Evolutionary conservation across 192 early-diverging fungal genomes (phyloP).

Genomic region (Coemansia sp.): DNA sequence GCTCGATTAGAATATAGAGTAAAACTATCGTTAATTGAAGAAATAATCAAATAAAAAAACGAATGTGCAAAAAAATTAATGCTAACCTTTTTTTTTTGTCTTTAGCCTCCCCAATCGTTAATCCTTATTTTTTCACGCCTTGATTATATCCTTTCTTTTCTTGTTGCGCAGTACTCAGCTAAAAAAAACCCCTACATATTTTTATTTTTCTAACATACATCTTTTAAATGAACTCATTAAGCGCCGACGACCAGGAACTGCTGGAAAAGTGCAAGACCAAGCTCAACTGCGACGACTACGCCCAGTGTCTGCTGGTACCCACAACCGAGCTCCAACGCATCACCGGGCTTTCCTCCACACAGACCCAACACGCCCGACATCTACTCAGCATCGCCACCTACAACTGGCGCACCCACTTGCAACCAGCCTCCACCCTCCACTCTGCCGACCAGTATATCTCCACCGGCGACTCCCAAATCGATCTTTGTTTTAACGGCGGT

Average conservation of each 20-base stretch:
- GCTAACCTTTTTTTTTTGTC: no score
- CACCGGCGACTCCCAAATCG: conserved; percentile 57
- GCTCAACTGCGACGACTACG: conserved; percentile 18
- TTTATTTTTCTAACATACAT: not conserved
- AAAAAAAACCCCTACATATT: not conserved
- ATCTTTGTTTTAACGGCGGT: conserved; percentile 63
- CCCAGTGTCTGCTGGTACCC: conserved; percentile 38
- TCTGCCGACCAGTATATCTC: conserved; percentile 42
- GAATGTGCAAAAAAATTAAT: no score
- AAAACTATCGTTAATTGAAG: no score
- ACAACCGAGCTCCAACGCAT: conserved; percentile 23
- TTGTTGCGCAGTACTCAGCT: not conserved
- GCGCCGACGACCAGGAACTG: conserved; percentile 18
- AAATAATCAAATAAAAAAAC: no score
- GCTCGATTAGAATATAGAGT: no score
- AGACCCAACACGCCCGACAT: conserved; percentile 12
- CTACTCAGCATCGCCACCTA: conserved; percentile 18
- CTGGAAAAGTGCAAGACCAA: conserved; percentile 25
- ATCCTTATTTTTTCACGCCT: no score
- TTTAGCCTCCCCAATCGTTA: no score
- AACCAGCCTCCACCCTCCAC: conserved; percentile 9
- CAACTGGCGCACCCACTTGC: conserved; percentile 14
- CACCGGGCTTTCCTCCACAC: conserved; percentile 16
- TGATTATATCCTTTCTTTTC: not conserved
- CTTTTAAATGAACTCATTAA: not conserved